Evolutionary conservation across 257 asterid genomes (phyloP).

Genomic region (Gynochthodes officinalis): DNA sequence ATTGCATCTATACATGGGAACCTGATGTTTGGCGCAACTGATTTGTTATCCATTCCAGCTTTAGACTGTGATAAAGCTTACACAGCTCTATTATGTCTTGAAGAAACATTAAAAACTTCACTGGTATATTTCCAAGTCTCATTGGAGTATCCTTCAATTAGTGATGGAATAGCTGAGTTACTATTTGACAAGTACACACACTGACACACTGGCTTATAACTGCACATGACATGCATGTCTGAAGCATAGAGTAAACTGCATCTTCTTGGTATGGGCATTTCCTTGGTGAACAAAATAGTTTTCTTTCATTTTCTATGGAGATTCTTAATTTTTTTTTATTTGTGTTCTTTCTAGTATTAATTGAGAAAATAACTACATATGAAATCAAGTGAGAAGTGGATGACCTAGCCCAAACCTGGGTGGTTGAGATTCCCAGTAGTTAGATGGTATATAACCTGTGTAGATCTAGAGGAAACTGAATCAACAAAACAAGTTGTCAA

Average conservation of each 20-base stretch:
- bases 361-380: not conserved
- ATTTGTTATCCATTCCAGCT: constrained; percentile 67
- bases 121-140: constrained; percentile 71
- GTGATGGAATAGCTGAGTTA: not conserved
- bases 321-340: not conserved
- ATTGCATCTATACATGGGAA: constrained; percentile 70
- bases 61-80: constrained; percentile 78
- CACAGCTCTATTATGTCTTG: constrained; percentile 60
- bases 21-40: constrained; percentile 61
- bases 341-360: not conserved
- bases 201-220: not conserved
- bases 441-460: not conserved
- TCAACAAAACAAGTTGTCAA: not conserved
- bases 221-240: not conserved
- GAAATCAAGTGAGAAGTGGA: not conserved
- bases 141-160: constrained; percentile 50
- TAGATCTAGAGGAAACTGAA: not conserved
- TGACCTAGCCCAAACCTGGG: not conserved
- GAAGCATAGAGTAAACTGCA: not conserved
- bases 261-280: not conserved
- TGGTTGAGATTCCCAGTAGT: not conserved
- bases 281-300: not conserved
- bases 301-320: not conserved
- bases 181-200: not conserved
- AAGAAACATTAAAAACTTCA: constrained; percentile 54